Percentiles rank a stretch among this genome's conserved stretches.
These are phyloP conservation scores for Penicillium roqueforti DNA, from an alignment of 495 filamentous ascomycete genomes.

Conservation along the genomic window DNA sequence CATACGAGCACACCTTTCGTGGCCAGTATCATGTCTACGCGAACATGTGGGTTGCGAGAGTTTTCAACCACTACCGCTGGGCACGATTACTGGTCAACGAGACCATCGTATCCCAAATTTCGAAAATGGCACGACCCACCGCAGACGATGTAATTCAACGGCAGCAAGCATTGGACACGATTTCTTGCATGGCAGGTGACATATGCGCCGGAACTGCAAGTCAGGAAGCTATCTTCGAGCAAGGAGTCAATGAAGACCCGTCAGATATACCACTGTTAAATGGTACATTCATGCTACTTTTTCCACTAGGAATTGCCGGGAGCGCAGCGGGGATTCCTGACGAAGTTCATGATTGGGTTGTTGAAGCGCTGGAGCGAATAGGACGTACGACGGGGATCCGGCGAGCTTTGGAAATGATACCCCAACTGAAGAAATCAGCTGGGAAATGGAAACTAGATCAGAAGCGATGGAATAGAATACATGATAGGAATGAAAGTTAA, in stretches of 20 bases:
- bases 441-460: constrained; percentile 3
- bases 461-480: background rate
- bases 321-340: constrained; percentile 23
- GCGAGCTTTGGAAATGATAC: constrained; percentile 19
- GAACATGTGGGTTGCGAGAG: constrained; percentile 16
- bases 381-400: constrained; percentile 31
- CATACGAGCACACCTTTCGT: constrained; percentile 12
- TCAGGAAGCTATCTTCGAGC: constrained; percentile 8
- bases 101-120: constrained; percentile 12
- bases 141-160: constrained; percentile 8
- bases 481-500: background rate
- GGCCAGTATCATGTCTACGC: constrained; percentile 17
- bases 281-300: constrained; percentile 29
- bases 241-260: background rate
- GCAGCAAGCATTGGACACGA: constrained; percentile 16
- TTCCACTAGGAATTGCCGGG: constrained; percentile 29
- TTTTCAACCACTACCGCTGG: constrained; percentile 23
- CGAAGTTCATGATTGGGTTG: constrained; percentile 27
- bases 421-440: constrained; percentile 12
- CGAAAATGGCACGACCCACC: constrained; percentile 2
- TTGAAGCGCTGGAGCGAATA: constrained; percentile 27
- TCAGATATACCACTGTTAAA: constrained; percentile 21
- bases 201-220: constrained; percentile 21
- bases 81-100: constrained; percentile 19
- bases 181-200: constrained; percentile 14